These are phyloP conservation scores for Boechera retrofracta DNA, from an alignment of 345 rosid genomes.

Conservation along the genomic window DNA sequence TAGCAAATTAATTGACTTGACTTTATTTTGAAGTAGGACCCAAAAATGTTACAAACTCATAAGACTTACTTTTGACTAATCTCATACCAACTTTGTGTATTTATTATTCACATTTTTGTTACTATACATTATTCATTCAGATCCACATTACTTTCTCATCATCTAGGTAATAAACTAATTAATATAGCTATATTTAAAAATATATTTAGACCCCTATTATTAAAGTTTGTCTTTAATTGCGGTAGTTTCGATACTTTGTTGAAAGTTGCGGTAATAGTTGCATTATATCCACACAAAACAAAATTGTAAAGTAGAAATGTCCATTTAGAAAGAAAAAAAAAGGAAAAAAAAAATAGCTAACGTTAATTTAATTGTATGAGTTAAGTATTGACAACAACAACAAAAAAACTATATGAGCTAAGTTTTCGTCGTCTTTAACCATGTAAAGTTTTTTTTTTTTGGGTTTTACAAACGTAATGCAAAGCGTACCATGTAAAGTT, in stretches of 20 bases:
- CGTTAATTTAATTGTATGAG: neutral
- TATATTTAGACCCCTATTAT: slow-evolving; percentile 30
- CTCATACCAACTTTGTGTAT: slow-evolving; percentile 33
- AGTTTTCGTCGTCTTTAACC: too few species aligned
- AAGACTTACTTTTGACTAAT: slow-evolving; percentile 45
- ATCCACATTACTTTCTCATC: slow-evolving; percentile 20
- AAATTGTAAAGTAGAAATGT: neutral
- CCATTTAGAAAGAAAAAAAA: neutral
- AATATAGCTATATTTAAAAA: neutral
- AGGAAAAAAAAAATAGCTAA: neutral
- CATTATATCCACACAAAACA: neutral
- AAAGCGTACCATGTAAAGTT: neutral
- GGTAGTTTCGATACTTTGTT: slow-evolving; percentile 5
- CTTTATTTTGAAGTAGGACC: slow-evolving; percentile 40
- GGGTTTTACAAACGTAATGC: too few species aligned
- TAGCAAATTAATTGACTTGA: slow-evolving; percentile 37
- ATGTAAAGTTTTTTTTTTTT: too few species aligned
- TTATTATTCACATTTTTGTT: slow-evolving; percentile 29
- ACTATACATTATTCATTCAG: neutral
- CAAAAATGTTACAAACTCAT: slow-evolving; percentile 28
- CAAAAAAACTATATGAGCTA: too few species aligned
- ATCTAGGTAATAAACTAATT: slow-evolving; percentile 8
- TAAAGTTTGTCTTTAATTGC: slow-evolving; percentile 19
- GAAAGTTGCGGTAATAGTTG: slow-evolving; percentile 9
- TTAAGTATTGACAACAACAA: too few species aligned